phyloP scores from a whole-genome alignment of 2,329 filamentous ascomycete genomes.

The Diplodia mutila region DNA sequence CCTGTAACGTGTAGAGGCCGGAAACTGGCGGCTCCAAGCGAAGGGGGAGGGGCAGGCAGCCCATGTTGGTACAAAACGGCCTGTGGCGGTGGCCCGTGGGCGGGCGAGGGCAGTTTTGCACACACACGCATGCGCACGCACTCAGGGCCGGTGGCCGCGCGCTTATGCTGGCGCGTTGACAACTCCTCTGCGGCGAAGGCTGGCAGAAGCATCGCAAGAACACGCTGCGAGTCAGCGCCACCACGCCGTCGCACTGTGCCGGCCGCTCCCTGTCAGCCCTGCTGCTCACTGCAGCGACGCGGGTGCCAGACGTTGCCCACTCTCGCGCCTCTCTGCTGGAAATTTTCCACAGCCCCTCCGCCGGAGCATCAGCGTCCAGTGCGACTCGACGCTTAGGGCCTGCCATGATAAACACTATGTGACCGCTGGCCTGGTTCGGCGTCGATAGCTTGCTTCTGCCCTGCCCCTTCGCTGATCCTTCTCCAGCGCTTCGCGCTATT shows the following conservation, averaged over 20 bases:
- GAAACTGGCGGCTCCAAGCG: background rate
- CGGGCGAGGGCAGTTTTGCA: background rate
- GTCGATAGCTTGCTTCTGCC: conserved; percentile 14
- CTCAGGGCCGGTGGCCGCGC: conserved; percentile 1
- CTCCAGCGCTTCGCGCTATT: conserved; percentile 4
- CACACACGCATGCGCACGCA: background rate
- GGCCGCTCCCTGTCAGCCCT: conserved; percentile 22
- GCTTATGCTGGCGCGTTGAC: background rate
- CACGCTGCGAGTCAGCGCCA: conserved; percentile 16
- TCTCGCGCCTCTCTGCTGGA: conserved; percentile 15
- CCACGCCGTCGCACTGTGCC: conserved; percentile 13
- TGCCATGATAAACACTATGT: conserved; percentile 24
- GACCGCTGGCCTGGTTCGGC: conserved; percentile 20
- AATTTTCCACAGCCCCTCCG: conserved; percentile 12
- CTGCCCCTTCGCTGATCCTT: conserved; percentile 18
- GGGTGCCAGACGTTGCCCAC: conserved; percentile 23
- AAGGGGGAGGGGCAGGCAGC: background rate
- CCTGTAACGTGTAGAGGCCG: background rate
- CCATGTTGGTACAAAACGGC: background rate
- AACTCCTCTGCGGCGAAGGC: conserved; percentile 6
- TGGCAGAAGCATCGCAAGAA: conserved; percentile 14
- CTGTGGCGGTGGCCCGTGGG: background rate
- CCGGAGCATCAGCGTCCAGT: conserved; percentile 18
- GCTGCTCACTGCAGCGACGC: conserved; percentile 22
- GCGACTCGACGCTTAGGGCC: conserved; percentile 14